Base-by-base conservation (phyloP, 2,329 filamentous ascomycete species). In the Shiraia sp. region DNA sequence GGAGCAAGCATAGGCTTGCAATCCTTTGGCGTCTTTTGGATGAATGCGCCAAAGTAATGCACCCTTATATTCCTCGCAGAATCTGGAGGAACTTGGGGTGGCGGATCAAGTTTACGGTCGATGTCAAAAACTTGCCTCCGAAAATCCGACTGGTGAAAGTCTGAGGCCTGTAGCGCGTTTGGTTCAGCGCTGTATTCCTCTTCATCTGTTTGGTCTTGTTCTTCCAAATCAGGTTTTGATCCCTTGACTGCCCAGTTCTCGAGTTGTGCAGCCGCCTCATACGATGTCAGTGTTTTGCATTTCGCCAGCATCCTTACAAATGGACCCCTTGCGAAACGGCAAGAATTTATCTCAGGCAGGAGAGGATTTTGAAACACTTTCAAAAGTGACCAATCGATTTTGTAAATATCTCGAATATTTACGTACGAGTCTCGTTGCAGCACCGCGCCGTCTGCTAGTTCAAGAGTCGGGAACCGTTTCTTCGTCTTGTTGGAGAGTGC, bases 361-460 rank as follows among this genome's bases (percentile, higher is more conserved):
- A 61, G 53, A 7, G 59, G 51, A 32, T 66, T 66, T 4, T 42
- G 36, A 22, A 67, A 68, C 6, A 51, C 25, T 22, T 45, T 53
- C 15, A 70, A 43, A 17, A 55, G 38, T 6, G 51, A 45, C 57
- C 59, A 63, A 7, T 66, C 54, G 34, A 67, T 61, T 27, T 59
- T 59, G 48, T 69, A 69, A 1, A 69, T 53, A 35, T 65, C 51
- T 9, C 61, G 55, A 10, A 67, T 55, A 30, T 68, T 66, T 19
- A 68, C 64, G 37, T 66, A 68, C 1, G 62, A 67, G 9, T 64
- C 53, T 51, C 61, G 63, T 13, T 57, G 56, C 22, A 70, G 45
- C 2, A 38, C 44, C 2, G 55, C 57, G 10, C 48, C 55, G 9
- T 51, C 35, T 9, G 51, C 50, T 12, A 70, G 32, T 6, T 49